These are phyloP conservation scores for Lanmaoa rubissima DNA, from an alignment of 768 basidiomycete species.

Conservation along the genomic window DNA sequence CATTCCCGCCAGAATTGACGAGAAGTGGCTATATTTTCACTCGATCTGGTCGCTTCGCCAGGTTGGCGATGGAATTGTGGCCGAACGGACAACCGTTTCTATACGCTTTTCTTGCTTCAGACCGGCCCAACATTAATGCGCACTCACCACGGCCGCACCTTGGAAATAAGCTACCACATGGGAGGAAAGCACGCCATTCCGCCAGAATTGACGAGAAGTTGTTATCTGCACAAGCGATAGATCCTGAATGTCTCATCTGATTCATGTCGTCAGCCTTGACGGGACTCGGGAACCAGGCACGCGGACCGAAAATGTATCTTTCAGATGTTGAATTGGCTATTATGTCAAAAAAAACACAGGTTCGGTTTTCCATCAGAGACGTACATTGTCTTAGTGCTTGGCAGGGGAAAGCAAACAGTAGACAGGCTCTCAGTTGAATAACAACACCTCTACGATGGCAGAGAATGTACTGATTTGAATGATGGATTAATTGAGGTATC, in stretches of 20 bases:
- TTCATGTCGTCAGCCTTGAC: too few species aligned
- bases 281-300: neutral
- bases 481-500: neutral
- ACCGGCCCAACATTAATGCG: neutral
- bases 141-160: neutral
- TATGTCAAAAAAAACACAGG: neutral
- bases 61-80: too few species aligned
- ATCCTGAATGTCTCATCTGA: too few species aligned
- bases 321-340: neutral
- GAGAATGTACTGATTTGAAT: neutral
- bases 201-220: too few species aligned
- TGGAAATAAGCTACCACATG: too few species aligned
- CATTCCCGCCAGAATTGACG: slow-evolving; percentile 5
- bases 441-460: neutral
- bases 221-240: too few species aligned
- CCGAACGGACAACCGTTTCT: neutral
- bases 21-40: neutral
- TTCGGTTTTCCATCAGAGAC: neutral
- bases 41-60: neutral
- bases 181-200: too few species aligned
- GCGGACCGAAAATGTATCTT: neutral
- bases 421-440: neutral
- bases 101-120: neutral
- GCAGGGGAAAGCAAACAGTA: neutral
- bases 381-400: neutral